Base-by-base conservation (phyloP, 2,329 filamentous ascomycete genomes). In the Aspergillus vadensis region DNA sequence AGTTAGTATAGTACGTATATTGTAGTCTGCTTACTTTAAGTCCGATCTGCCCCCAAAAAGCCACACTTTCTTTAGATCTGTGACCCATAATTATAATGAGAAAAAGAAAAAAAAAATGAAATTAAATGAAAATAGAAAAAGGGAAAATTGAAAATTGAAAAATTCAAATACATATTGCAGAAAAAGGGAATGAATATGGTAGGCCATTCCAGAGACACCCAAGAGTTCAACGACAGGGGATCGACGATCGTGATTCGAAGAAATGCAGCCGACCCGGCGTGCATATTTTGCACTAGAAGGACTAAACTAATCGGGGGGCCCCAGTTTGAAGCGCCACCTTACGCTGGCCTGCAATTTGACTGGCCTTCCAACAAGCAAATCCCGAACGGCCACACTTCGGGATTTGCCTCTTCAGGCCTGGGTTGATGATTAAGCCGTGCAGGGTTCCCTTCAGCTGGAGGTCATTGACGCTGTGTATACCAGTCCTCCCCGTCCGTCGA, bases 311-410 rank as follows among this genome's bases (percentile, higher is more conserved):
- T 58, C 36, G 19, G 23, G 12, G 23, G 8, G 32, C n/a, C n/a
- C 21, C 27, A 30, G 14, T 25, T 36, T 36, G n/a, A 14, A 12
- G 19, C 41, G 41, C 41, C 41, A 44, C 41, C 19, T 44, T 44
- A 44, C 41, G 17, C 19, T 44, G 39, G 30, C 41, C 47, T 52
- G 55, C 47, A 47, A 48, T 39, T 54, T 59, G 55, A 53, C 41
- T 27, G 25, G 43, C 19, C 12, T 14, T 36, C 5, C 36, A 49
- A 30, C 32, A 51, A 61, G 48, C 73, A 76, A 75, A 75, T 70
- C 74, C 74, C 73, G 73, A 70, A 57, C 48, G 55, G 57, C 58
- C 54, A 64, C 59, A 57, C 58, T 57, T 70, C 74, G 74, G 74
- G 74, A 73, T 76, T 74, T 76, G 74, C 54, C 57, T 61, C 59